Conservation (phyloP, 2,329 filamentous ascomycete genomes). For the Colletotrichum sp. region DNA sequence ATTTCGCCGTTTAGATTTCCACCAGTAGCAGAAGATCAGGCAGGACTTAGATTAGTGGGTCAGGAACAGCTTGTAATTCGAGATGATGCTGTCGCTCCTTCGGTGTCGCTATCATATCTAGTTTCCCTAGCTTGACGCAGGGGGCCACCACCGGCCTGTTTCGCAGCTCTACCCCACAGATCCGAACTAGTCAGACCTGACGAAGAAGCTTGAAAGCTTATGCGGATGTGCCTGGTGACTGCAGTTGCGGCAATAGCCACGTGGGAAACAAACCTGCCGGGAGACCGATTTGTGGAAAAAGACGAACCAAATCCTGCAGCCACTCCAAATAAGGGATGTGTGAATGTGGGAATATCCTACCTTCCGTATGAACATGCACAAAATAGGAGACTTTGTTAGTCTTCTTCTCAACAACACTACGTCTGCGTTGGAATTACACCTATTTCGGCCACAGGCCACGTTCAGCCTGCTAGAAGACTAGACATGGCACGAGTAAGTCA, state of each 20-base stretch:
- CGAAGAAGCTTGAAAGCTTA: neutral
- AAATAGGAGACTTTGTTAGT: too few relatives aligned
- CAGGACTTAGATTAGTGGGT: neutral
- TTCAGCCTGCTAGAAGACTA: too few relatives aligned
- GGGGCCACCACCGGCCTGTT: neutral
- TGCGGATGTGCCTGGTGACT: neutral
- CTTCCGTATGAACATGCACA: neutral
- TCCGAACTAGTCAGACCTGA: neutral
- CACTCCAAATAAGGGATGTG: neutral
- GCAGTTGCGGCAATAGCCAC: neutral
- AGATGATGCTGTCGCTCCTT: neutral
- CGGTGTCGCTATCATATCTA: neutral
- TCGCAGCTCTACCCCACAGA: slow-evolving; percentile 3
- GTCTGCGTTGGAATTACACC: too few relatives aligned
- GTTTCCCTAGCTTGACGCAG: neutral
- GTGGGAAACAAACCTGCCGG: neutral
- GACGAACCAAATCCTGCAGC: neutral
- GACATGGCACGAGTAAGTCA: too few relatives aligned
- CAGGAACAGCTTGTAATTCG: neutral
- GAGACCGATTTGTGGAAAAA: slow-evolving; percentile 12
- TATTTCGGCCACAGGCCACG: too few relatives aligned
- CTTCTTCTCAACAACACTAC: too few relatives aligned
- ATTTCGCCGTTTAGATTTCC: neutral
- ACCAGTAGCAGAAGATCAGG: too few relatives aligned
- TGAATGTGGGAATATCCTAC: too few relatives aligned